Base-by-base conservation (phyloP, 2,329 filamentous ascomycete species). In the Aspergillus fructus region DNA sequence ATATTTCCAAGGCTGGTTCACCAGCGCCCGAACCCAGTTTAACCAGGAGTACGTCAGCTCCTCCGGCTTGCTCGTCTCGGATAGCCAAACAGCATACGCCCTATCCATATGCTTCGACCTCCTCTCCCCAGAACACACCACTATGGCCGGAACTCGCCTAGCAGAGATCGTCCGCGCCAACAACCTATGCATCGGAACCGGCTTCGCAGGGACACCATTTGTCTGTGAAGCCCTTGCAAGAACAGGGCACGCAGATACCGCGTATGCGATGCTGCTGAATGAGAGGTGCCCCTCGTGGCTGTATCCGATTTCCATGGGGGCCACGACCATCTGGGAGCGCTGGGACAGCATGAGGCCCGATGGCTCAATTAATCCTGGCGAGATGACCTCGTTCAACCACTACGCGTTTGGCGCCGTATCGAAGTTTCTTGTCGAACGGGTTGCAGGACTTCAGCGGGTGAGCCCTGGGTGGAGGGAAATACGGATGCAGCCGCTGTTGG, bases 321-420 rank as follows among this genome's bases (percentile, higher is more conserved):
- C 71, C 0, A 79, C 77, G 0, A 78, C 76, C 0, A 71, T 73
- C 8, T 79, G 76, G 76, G 77, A 79, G 58, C 66, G 77, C 6
- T 78, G 76, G 76, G 71, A 79, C 58, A 71, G 67, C 42, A 69
- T 78, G 64, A 57, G 71, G 4, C 68, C 74, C 0, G 66, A 77
- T 51, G 74, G 72, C 1, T 63, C 55, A 2, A 65, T 78, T 45
- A 78, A 78, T 49, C 65, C 72, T 0, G 75, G 76, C 0, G 60
- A 68, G 12, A 78, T 78, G 76, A 78, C 75, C 0, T 73, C 69
- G 34, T 76, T 76, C 54, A 76, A 78, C 48, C 76, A 79, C 50
- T 77, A 78, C 45, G 74, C 76, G 0, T 64, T 78, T 2, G 76
- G 75, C 0, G 68, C 69, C 3, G 70, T 77, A 9, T 68, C 65